Evolutionary conservation across 345 rosid species (phyloP).

Genomic region (Rhodamnia rubescens): DNA sequence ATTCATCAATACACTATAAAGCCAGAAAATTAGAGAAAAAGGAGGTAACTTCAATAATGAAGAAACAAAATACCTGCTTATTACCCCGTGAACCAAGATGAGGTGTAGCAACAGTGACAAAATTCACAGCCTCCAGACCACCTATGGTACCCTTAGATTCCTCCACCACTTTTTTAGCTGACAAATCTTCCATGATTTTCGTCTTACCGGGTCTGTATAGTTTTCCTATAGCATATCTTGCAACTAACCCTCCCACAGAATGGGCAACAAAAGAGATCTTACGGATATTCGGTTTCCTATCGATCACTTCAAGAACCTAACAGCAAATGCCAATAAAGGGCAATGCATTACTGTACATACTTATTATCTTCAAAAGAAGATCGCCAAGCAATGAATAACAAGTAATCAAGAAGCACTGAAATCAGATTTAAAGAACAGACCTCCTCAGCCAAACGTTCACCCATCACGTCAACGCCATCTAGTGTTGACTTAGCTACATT

Average conservation of each 20-base stretch:
- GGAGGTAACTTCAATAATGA: neutral
- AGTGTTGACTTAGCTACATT: slow-evolving; percentile 50
- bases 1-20: neutral
- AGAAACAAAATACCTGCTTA: slow-evolving; percentile 49
- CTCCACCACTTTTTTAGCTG: slow-evolving; percentile 8
- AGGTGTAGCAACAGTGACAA: slow-evolving; percentile 89
- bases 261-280: slow-evolving; percentile 93
- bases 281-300: slow-evolving; percentile 41
- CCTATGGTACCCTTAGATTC: slow-evolving; percentile 42
- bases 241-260: slow-evolving; percentile 85
- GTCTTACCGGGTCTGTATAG: slow-evolving; percentile 46
- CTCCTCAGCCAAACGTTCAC: slow-evolving; percentile 83
- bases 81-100: slow-evolving; percentile 98
- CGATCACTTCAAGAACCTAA: slow-evolving; percentile 72
- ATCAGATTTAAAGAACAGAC: slow-evolving; percentile 15
- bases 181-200: slow-evolving; percentile 16
- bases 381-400: neutral
- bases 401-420: neutral
- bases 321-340: neutral
- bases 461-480: slow-evolving; percentile 98
- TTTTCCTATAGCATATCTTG: slow-evolving; percentile 90
- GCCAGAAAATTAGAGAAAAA: neutral
- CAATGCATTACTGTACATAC: neutral
- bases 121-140: slow-evolving; percentile 83
- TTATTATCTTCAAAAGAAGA: neutral